Percentiles rank a stretch among this genome's conserved stretches.
phyloP scores from a whole-genome alignment of 2,329 filamentous ascomycete species.

The Xylaria sp. region DNA sequence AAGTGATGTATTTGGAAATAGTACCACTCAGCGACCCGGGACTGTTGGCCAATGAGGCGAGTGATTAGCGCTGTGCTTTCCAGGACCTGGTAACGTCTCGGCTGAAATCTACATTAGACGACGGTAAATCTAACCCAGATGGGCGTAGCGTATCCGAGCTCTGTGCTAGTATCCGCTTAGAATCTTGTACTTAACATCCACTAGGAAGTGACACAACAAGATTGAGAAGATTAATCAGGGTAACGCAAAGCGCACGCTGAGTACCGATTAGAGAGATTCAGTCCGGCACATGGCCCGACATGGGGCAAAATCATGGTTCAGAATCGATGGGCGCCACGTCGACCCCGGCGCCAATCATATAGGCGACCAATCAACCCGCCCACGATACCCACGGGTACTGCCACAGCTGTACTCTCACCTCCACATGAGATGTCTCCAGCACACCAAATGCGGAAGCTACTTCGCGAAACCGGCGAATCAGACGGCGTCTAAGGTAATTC shows the following conservation, averaged over 20 bases:
- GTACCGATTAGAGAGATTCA: slow-evolving; percentile 7
- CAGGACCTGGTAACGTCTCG: too few species aligned
- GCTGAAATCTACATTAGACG: not conserved
- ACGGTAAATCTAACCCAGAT: not conserved
- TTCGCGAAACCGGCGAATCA: not conserved
- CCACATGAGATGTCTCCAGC: slow-evolving; percentile 1
- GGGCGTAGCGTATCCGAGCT: not conserved
- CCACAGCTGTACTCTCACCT: not conserved
- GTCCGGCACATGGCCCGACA: slow-evolving; percentile 14
- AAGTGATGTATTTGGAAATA: too few species aligned
- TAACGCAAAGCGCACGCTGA: not conserved
- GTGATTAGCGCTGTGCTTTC: too few species aligned
- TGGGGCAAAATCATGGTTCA: slow-evolving; percentile 5
- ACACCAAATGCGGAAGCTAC: slow-evolving; percentile 6
- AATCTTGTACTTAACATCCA: not conserved
- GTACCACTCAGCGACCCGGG: too few species aligned
- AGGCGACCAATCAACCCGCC: slow-evolving; percentile 42
- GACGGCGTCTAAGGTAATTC: not conserved
- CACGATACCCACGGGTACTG: slow-evolving; percentile 34
- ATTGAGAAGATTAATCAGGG: not conserved
- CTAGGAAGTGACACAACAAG: not conserved
- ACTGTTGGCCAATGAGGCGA: too few species aligned
- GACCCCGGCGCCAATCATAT: slow-evolving; percentile 18
- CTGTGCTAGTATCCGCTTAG: not conserved
- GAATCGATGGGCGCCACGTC: not conserved